Evolutionary conservation across 768 basidiomycete species (phyloP).

Genomic region (Trametes villosa): DNA sequence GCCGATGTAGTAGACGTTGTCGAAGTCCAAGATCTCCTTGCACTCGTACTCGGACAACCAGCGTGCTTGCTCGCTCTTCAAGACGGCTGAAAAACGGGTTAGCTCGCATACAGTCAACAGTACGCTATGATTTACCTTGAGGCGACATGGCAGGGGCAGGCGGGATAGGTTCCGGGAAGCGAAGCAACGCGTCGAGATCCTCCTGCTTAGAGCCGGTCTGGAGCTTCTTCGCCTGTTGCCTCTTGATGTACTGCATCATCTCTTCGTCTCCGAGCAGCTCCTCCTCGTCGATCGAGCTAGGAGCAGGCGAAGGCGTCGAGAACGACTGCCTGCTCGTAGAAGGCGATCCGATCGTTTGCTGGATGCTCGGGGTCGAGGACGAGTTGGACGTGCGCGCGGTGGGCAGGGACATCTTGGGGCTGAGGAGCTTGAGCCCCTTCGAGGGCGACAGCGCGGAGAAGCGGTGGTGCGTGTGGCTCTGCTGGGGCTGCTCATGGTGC

Average conservation of each 20-base stretch:
- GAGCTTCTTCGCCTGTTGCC: constrained; percentile 88
- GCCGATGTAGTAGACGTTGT: constrained; percentile 82
- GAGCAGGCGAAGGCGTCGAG: constrained; percentile 85
- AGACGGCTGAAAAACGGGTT: constrained; percentile 50
- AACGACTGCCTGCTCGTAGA: constrained; percentile 75
- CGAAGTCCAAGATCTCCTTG: constrained; percentile 89
- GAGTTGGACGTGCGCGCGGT: constrained; percentile 58
- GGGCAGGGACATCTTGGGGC: constrained; percentile 73
- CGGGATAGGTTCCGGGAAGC: constrained; percentile 88
- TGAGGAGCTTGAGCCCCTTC: constrained; percentile 79
- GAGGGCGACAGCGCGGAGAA: constrained; percentile 88
- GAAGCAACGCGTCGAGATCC: constrained; percentile 85
- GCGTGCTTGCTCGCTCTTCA: constrained; percentile 68
- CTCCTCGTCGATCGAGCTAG: constrained; percentile 80
- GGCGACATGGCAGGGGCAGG: constrained; percentile 71
- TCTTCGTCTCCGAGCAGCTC: constrained; percentile 92
- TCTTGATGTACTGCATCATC: constrained; percentile 92
- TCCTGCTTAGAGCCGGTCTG: constrained; percentile 83
- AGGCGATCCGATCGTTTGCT: constrained; percentile 60
- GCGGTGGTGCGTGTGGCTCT: constrained; percentile 55
- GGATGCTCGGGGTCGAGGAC: constrained; percentile 51
- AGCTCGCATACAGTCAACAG: not conserved
- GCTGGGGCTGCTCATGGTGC: constrained; percentile 28
- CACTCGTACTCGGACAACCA: constrained; percentile 87
- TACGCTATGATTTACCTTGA: constrained; percentile 56